Evolutionary conservation across 805 yeast species (phyloP).

Genomic region (Starmerella asiatica): DNA sequence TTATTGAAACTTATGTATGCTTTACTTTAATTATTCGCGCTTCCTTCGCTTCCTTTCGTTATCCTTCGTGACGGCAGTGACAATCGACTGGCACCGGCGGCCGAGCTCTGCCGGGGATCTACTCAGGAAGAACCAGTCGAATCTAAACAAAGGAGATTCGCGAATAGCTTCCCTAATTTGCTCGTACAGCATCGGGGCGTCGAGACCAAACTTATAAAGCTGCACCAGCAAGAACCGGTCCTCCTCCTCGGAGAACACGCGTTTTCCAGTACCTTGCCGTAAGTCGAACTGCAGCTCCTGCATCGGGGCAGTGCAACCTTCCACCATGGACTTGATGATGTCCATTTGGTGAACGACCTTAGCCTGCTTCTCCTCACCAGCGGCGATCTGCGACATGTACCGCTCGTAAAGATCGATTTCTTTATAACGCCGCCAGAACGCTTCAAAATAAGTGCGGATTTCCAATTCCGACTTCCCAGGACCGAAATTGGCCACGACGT

Average conservation of each 20-base stretch:
- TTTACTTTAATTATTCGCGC: too few relatives aligned
- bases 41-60: conserved; percentile 17
- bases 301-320: conserved; percentile 59
- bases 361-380: conserved; percentile 73
- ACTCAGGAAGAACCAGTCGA: conserved; percentile 77
- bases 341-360: conserved; percentile 60
- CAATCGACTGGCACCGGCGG: conserved; percentile 67
- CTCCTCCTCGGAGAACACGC: conserved; percentile 70
- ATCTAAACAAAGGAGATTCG: conserved; percentile 62
- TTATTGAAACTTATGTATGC: too few relatives aligned
- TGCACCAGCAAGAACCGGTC: conserved; percentile 77
- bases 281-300: conserved; percentile 58
- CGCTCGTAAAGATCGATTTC: conserved; percentile 84
- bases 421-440: conserved; percentile 66
- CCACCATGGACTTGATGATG: conserved; percentile 60
- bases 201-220: conserved; percentile 68
- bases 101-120: conserved; percentile 65
- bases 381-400: conserved; percentile 64
- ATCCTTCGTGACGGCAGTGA: conserved; percentile 65
- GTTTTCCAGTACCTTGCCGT: conserved; percentile 49
- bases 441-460: conserved; percentile 58
- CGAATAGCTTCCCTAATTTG: conserved; percentile 60
- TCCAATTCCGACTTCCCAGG: conserved; percentile 73
- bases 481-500: conserved; percentile 58
- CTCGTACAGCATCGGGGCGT: conserved; percentile 66